Base-by-base conservation (phyloP, 176 grass and related monocot species). In the Dendrocalamus sinicus region DNA sequence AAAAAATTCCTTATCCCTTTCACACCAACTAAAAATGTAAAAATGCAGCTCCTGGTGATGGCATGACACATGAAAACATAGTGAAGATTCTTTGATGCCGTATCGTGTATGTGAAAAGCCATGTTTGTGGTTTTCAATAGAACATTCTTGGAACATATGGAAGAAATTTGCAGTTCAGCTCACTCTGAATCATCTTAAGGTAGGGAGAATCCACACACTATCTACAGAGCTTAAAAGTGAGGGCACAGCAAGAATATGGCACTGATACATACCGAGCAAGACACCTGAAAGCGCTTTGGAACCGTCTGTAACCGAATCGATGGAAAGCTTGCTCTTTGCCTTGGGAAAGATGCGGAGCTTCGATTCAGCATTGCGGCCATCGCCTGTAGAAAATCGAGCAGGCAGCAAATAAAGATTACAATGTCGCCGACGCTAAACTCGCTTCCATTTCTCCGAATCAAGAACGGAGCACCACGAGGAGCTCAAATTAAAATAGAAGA, bases 261-360 rank as follows among this genome's bases (percentile, higher is more conserved):
- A 9, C 15, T 3, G n/a, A 48, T 37, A 30, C 81, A 48, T 91
- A 91, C 89, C 89, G 81, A 85, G 23, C 85, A 91, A n/a, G 85
- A 37, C 70, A 85, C 63, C 62, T 70, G 81, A 75, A 59, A 90
- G 60, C 58, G 61, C 50, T 72, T 86, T 9, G 83, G 65, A 63
- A 55, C 51, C 23, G 23, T 28, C 54, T 28, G 79, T 47, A 72
- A 1, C 46, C 66, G 53, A 75, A 84, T 45, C 7, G 85, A 81
- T 44, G 70, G 61, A 80, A 88, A 88, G 76, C 70, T 84, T 30
- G 84, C 57, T 78, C 20, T 72, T 75, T 85, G 89, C 70, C 63
- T 8, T 10, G 45, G 41, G 63, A 91, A 71, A 69, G 69, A 84
- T 50, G 80, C 76, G 13, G 43, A 59, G 30, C 41, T 67, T 43